Base-by-base conservation (phyloP, 345 rosid genomes). In the Arabidopsis suecica region DNA sequence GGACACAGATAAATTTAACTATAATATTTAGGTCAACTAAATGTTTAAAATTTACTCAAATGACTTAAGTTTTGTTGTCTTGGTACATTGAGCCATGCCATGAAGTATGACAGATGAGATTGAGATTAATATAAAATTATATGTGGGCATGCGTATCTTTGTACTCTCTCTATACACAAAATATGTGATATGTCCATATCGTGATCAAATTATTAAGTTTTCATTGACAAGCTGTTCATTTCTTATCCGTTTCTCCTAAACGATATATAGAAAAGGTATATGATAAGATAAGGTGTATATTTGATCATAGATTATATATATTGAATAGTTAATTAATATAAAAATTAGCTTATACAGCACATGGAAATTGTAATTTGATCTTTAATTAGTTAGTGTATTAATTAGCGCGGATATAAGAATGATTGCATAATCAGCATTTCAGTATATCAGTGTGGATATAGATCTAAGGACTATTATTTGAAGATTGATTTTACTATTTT, bases 51-150 rank as follows among this genome's bases (percentile, higher is more conserved):
- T 32, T 65, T 41, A 71, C 5, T 38, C 22, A 41, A 64, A 49
- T 66, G 55, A 59, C 56, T 41, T 41, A 34, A 59, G 47, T 68
- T 72, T 63, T 49, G 55, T 47, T 47, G 64, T 41, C 54, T 71
- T 72, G 14, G 44, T 72, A 69, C 78, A 60, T 60, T 78, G 60
- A 51, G 30, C 47, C 78, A 60, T 59, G 73, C 59, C 78, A 72
- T 78, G 68, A 72, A 65, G 69, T 66, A 53, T 66, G 77, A 34
- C 73, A 78, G 34, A 65, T 23, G 56, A 36, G 45, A 65, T 36
- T 36, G 53, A 69, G 67, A 58, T 7, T 48, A 44, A 41, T 58
- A 78, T 34, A 66, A 48, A 41, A 28, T 12, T 33, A 30, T 42
- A 55, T 40, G 37, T 65, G 53, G 22, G 61, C 38, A 30, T 58